Base-by-base conservation (phyloP, 768 basidiomycete species). In the Chalciporus piperatus region DNA sequence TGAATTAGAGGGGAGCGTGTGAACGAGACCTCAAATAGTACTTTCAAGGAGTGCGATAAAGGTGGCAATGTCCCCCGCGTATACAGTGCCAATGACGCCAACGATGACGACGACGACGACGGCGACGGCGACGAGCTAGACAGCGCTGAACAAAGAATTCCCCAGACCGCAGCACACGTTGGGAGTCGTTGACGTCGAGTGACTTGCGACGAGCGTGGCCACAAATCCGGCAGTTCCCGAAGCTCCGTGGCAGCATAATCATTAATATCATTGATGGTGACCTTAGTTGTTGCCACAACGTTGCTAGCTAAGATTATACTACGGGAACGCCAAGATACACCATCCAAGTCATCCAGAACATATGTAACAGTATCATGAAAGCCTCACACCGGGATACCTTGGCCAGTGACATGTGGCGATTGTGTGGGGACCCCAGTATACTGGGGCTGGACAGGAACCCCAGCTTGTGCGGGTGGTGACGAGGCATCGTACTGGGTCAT, bases 1-100 rank as follows among this genome's bases (percentile, higher is more conserved):
- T 51, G 61, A 43, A 55, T 56, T 57, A 54, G 52, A 52, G 57
- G 57, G 49, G 44, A 56, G 64, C 67, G 60, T 67, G 60, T 45
- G 63, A 64, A 59, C 50, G 59, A 57, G 46, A 6, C 47, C 54
- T 57, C 48, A 54, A 58, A 55, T 52, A 53, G 46, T 42, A 38
- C n/a, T 47, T 52, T 14, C 37, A 50, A 54, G 38, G 50, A 52
- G 52, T 47, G 55, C 53, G 22, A 47, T 41, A 52, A 55, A 33
- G 33, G 44, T 49, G 52, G 48, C 37, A 45, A 46, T 52, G 47
- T 30, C 30, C 7, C 33, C 40, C 49, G 59, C 23, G 53, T 43
- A 45, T 30, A 45, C 20, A 50, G 50, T 50, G 50, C 54, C 55
- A 46, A 20, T 41, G 17, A 54, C 49, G 44, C 48, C 46, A 40